phyloP scores from a whole-genome alignment of 805 yeast genomes.

The Blastobotrys parvus region DNA sequence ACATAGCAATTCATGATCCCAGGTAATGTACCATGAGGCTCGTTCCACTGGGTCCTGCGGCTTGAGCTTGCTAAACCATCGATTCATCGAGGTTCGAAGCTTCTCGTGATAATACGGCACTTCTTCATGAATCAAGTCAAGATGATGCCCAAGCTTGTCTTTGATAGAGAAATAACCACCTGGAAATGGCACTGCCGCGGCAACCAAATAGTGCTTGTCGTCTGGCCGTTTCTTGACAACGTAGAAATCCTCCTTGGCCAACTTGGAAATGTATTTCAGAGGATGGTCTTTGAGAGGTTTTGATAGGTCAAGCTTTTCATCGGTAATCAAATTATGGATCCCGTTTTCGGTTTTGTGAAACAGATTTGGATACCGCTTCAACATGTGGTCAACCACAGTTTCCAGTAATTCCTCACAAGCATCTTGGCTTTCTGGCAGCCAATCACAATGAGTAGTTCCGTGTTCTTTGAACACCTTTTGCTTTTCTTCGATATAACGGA shows the following conservation, averaged over 20 bases:
- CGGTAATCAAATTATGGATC: constrained; percentile 51
- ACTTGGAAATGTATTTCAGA: constrained; percentile 49
- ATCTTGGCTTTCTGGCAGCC: constrained; percentile 59
- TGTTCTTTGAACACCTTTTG: constrained; percentile 47
- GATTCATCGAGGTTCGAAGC: constrained; percentile 60
- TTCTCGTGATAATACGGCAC: constrained; percentile 66
- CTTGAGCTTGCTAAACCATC: constrained; percentile 58
- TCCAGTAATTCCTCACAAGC: constrained; percentile 54
- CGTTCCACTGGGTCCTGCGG: constrained; percentile 59
- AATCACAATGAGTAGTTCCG: constrained; percentile 55
- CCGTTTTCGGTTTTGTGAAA: constrained; percentile 47
- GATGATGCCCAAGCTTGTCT: constrained; percentile 49
- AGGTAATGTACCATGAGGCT: constrained; percentile 66
- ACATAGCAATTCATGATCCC: constrained; percentile 58
- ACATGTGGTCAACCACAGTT: constrained; percentile 50
- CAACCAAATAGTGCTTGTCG: constrained; percentile 58
- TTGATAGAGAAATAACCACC: constrained; percentile 66
- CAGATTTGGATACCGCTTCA: constrained; percentile 52
- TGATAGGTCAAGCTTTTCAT: constrained; percentile 53
- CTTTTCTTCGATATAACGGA: constrained; percentile 58
- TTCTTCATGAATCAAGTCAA: constrained; percentile 56
- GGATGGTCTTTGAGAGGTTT: constrained; percentile 58
- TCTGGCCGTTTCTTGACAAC: constrained; percentile 44
- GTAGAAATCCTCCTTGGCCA: constrained; percentile 73
- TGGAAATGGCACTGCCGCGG: constrained; percentile 73